Evolutionary conservation across 1,139 yeast genomes (phyloP), one percentile per base, ranked within the genome.

Genomic region (Saccharomycopsis crataegensis): DNA sequence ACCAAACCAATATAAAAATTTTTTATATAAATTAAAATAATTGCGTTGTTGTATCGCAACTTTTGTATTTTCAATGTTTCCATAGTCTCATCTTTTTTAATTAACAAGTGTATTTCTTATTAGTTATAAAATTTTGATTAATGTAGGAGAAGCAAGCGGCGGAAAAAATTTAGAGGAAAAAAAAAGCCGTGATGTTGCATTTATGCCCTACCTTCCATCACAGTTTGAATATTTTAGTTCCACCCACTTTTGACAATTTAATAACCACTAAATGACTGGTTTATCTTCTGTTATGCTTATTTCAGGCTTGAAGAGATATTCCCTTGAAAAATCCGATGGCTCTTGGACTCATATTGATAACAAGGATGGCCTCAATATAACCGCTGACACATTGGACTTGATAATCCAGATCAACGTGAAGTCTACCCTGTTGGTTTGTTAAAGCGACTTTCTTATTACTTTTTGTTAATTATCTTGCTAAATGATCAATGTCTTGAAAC

Each of bases 1-100:
- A 12, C n/a, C n/a, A 40, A 33, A 47, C 38, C 34, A 47, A 47
- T 48, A 47, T 43, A 43, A 41, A 50, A 45, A 38, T 44, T 45
- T 37, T 41, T 40, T 45, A 17, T 41, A 22, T 37, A 41, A 34
- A 43, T 36, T 43, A 49, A 49, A 43, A 41, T 6, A 32, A 46
- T 40, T 14, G 22, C 5, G 44, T 17, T 46, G 16, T 34, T 36
- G 11, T 3, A 34, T 32, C 31, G n/a, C 16, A 28, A 3, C 31
- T 14, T 41, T 16, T 42, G 12, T 16, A 17, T 16, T 42, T 17
- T 42, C 28, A 4, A 22, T 22, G 28, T 42, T 17, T 9, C 5
- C 16, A 11, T 42, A 14, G 12, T 42, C 42, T 17, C 16, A 14
- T 48, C 3, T 11, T 6, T 11, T 42, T 42, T 22, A 22, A 22